These are phyloP conservation scores for Euptelea pleiosperma DNA, from an alignment of 164 flowering plant species.

Conservation along the genomic window DNA sequence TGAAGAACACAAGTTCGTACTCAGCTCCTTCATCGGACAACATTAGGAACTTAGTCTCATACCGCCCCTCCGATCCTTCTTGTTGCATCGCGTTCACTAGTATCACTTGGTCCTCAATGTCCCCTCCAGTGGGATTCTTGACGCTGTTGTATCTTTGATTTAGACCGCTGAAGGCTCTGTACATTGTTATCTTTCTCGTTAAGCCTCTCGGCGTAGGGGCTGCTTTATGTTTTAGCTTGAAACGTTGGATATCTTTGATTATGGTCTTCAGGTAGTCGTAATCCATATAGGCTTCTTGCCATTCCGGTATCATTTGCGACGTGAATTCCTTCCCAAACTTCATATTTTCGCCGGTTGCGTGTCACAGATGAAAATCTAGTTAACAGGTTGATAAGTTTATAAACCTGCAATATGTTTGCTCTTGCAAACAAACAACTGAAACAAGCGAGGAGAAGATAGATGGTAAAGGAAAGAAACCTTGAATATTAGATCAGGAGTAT, in stretches of 20 bases:
- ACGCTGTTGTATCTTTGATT: slow-evolving; percentile 4
- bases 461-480: no score
- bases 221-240: slow-evolving; percentile 2
- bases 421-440: no score
- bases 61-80: background rate
- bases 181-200: slow-evolving; percentile 18
- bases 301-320: slow-evolving; percentile 74
- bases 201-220: background rate
- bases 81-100: slow-evolving; percentile 8
- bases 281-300: slow-evolving; percentile 71
- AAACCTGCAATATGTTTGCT: no score
- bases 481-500: no score
- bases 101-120: slow-evolving; percentile 22
- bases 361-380: no score
- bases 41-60: slow-evolving; percentile 49
- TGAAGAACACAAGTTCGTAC: slow-evolving; percentile 46
- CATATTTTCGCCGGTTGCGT: no score
- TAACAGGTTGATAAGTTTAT: no score
- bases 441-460: no score
- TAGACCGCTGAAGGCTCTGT: slow-evolving; percentile 29
- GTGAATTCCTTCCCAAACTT: slow-evolving; percentile 68
- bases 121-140: no score
- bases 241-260: slow-evolving; percentile 13
- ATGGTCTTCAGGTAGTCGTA: slow-evolving; percentile 21
- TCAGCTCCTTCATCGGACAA: slow-evolving; percentile 50